phyloP scores from a whole-genome alignment of 306 rosid genomes.

The Gastrolobium bilobum region DNA sequence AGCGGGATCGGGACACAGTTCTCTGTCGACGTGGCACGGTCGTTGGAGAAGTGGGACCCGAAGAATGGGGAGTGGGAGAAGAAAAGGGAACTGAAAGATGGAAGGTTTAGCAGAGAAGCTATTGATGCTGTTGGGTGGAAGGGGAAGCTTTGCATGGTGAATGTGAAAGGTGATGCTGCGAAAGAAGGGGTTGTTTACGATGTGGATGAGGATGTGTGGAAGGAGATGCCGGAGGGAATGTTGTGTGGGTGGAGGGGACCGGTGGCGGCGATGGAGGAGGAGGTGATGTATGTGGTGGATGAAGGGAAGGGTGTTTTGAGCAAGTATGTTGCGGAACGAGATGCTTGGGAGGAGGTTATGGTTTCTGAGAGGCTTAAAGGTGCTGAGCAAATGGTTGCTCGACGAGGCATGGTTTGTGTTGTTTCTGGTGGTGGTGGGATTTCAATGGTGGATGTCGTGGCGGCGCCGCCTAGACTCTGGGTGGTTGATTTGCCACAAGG shows the following conservation, averaged over 20 bases:
- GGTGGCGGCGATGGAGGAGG: conserved; percentile 87
- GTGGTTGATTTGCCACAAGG: conserved; percentile 66
- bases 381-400: conserved; percentile 74
- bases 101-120: conserved; percentile 80
- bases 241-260: conserved; percentile 85
- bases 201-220: conserved; percentile 64
- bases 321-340: conserved; percentile 55
- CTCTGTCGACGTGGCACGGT: conserved; percentile 63
- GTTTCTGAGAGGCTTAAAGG: conserved; percentile 60
- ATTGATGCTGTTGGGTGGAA: conserved; percentile 89
- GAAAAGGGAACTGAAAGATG: conserved; percentile 58
- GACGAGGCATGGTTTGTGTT: conserved; percentile 67
- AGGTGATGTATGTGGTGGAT: conserved; percentile 75
- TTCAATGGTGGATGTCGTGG: conserved; percentile 67
- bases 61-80: conserved; percentile 55
- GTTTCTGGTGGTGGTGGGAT: conserved; percentile 57
- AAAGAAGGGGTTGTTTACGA: conserved; percentile 78
- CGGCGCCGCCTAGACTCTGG: conserved; percentile 50
- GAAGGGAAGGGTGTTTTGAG: conserved; percentile 65
- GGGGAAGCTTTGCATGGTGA: conserved; percentile 82
- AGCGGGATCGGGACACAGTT: conserved; percentile 84
- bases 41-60: conserved; percentile 66
- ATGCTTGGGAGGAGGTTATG: conserved; percentile 67
- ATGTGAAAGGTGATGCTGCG: conserved; percentile 68
- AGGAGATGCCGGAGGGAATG: conserved; percentile 88